Percentiles rank a stretch among this genome's conserved stretches.
phyloP scores from a whole-genome alignment of 1,284 basidiomycete species.

The Fomitiporia mediterranea region DNA sequence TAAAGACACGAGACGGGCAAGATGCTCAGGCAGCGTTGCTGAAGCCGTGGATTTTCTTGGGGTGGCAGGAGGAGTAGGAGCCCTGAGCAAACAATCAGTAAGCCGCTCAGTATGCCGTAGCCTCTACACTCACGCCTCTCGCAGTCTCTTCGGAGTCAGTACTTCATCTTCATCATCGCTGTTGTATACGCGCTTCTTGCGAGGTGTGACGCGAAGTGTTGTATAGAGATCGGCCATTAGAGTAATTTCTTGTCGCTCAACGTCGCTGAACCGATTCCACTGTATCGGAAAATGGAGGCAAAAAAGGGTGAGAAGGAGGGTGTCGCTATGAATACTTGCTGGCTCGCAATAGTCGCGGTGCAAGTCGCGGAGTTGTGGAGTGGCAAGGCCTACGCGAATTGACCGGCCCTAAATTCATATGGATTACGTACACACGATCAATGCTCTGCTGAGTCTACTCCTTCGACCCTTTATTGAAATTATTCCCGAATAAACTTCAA shows the following conservation, averaged over 20 bases:
- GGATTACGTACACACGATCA: too few species aligned
- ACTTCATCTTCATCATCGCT: constrained; percentile 47
- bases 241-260: neutral
- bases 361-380: too few species aligned
- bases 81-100: constrained; percentile 10
- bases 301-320: neutral
- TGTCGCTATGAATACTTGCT: constrained; percentile 9
- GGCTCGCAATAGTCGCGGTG: too few species aligned
- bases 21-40: constrained; percentile 47
- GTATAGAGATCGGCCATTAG: constrained; percentile 61
- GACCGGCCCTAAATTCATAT: constrained; percentile 4
- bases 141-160: constrained; percentile 63
- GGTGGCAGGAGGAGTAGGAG: constrained; percentile 40
- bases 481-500: too few species aligned
- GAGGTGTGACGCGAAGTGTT: constrained; percentile 55
- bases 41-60: constrained; percentile 26
- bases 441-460: too few species aligned
- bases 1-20: constrained; percentile 54
- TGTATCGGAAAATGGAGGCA: neutral
- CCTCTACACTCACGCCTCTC: constrained; percentile 43
- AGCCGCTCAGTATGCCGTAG: neutral
- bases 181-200: constrained; percentile 54
- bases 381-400: constrained; percentile 1
- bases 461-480: too few species aligned
- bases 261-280: neutral